Percentiles rank a stretch among this genome's conserved stretches.
phyloP scores from a whole-genome alignment of 176 grass and related monocot genomes.

The Paspalum vaginatum region DNA sequence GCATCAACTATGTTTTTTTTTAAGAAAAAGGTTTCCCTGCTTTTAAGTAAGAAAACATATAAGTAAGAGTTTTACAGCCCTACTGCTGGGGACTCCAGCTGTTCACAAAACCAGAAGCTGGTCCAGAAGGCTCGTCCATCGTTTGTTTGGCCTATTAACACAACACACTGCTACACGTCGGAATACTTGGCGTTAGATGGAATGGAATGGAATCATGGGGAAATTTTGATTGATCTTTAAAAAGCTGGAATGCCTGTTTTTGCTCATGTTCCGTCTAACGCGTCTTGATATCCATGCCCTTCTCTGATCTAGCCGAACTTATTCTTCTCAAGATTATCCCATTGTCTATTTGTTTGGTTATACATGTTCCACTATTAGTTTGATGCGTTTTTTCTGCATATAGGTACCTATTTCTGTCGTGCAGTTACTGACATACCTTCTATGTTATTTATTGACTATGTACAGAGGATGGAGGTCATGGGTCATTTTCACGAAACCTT shows the following conservation, averaged over 20 bases:
- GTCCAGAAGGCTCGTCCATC: background rate
- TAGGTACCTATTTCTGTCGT: background rate
- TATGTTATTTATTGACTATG: conserved; percentile 3
- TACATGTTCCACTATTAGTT: background rate
- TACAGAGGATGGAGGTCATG: background rate
- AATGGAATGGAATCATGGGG: background rate
- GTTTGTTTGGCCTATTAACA: background rate
- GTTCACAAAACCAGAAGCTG: too few relatives aligned
- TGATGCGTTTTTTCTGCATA: background rate
- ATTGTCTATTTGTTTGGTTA: background rate
- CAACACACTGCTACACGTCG: background rate
- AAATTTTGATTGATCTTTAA: background rate
- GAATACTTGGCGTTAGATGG: background rate
- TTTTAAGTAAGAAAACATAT: too few relatives aligned
- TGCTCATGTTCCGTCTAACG: background rate
- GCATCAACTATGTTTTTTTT: too few relatives aligned
- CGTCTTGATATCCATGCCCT: background rate
- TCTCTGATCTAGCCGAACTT: background rate
- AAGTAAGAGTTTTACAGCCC: too few relatives aligned
- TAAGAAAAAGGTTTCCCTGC: too few relatives aligned
- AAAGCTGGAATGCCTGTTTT: background rate
- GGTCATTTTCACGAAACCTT: conserved; percentile 39
- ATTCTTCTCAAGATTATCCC: background rate
- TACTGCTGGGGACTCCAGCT: too few relatives aligned
- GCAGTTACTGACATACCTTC: background rate